Percentiles rank a stretch among this genome's conserved stretches.
phyloP scores from a whole-genome alignment of 441 rosid genomes.

The Brassica balearica region DNA sequence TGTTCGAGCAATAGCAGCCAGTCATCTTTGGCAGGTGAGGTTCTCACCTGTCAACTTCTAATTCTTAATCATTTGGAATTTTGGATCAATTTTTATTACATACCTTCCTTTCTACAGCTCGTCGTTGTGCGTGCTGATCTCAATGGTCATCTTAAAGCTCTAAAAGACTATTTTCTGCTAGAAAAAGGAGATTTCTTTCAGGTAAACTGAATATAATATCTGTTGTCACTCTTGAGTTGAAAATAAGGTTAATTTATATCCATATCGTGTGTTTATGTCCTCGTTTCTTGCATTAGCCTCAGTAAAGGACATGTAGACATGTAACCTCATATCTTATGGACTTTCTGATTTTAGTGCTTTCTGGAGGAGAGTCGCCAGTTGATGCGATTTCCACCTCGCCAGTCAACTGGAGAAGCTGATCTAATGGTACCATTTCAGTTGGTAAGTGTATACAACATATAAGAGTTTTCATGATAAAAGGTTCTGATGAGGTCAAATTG shows the following conservation, averaged over 20 bases:
- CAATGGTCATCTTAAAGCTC: slow-evolving; percentile 94
- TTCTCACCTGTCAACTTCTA: slow-evolving; percentile 41
- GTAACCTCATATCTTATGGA: slow-evolving; percentile 8
- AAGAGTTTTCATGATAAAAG: slow-evolving; percentile 22
- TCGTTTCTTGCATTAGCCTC: slow-evolving; percentile 11
- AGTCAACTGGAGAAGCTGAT: slow-evolving; percentile 97
- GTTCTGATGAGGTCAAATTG: slow-evolving; percentile 22
- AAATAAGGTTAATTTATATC: slow-evolving; percentile 7
- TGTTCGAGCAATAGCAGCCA: slow-evolving; percentile 91
- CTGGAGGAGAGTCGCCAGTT: slow-evolving; percentile 95
- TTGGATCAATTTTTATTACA: slow-evolving; percentile 8
- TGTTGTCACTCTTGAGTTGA: not conserved
- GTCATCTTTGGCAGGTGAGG: slow-evolving; percentile 99
- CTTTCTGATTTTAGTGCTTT: slow-evolving; percentile 71
- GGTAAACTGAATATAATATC: slow-evolving; percentile 50
- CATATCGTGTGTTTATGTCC: slow-evolving; percentile 5
- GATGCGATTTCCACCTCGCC: slow-evolving; percentile 97
- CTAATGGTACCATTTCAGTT: slow-evolving; percentile 95
- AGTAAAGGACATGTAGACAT: slow-evolving; percentile 2
- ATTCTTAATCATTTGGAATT: slow-evolving; percentile 13
- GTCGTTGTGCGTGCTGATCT: slow-evolving; percentile 95
- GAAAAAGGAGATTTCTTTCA: slow-evolving; percentile 99
- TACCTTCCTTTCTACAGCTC: slow-evolving; percentile 64
- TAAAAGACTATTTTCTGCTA: slow-evolving; percentile 94
- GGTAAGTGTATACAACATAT: slow-evolving; percentile 54